Percentiles rank a stretch among this genome's conserved stretches.
phyloP scores from a whole-genome alignment of 148 eudicot genomes.

The Selenicereus undatus region DNA sequence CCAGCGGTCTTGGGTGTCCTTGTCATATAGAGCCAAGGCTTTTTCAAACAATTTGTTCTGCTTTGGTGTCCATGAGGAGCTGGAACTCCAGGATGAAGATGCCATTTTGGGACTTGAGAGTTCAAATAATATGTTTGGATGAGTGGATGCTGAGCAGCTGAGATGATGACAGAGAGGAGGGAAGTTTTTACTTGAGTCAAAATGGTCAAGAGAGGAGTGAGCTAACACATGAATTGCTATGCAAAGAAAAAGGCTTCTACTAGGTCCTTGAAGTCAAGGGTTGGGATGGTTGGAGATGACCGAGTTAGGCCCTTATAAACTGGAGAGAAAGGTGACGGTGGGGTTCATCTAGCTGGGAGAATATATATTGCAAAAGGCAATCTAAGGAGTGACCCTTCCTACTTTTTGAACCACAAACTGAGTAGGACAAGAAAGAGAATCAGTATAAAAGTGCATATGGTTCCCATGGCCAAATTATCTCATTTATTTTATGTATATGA shows the following conservation, averaged over 20 bases:
- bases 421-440: constrained; percentile 31
- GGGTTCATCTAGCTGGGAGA: constrained; percentile 50
- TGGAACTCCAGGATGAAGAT: constrained; percentile 43
- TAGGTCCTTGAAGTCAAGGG: constrained; percentile 22
- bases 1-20: constrained; percentile 69
- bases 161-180: not conserved
- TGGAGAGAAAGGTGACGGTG: constrained; percentile 39
- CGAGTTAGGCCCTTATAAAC: constrained; percentile 40
- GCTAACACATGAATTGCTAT: constrained; percentile 4
- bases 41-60: constrained; percentile 62
- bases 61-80: constrained; percentile 56
- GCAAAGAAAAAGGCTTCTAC: constrained; percentile 15
- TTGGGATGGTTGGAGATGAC: constrained; percentile 29
- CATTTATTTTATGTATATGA: constrained; percentile 17
- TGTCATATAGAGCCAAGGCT: constrained; percentile 57
- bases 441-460: constrained; percentile 25
- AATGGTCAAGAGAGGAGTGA: constrained; percentile 12
- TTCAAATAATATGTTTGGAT: not conserved
- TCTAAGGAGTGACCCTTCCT: constrained; percentile 23
- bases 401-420: constrained; percentile 33
- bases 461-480: constrained; percentile 13
- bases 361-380: constrained; percentile 35
- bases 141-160: constrained; percentile 2
- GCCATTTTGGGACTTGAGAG: constrained; percentile 32
- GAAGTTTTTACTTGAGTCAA: constrained; percentile 6